These are phyloP conservation scores for Pulveroboletus frians DNA, from an alignment of 768 basidiomycete species.

Conservation along the genomic window DNA sequence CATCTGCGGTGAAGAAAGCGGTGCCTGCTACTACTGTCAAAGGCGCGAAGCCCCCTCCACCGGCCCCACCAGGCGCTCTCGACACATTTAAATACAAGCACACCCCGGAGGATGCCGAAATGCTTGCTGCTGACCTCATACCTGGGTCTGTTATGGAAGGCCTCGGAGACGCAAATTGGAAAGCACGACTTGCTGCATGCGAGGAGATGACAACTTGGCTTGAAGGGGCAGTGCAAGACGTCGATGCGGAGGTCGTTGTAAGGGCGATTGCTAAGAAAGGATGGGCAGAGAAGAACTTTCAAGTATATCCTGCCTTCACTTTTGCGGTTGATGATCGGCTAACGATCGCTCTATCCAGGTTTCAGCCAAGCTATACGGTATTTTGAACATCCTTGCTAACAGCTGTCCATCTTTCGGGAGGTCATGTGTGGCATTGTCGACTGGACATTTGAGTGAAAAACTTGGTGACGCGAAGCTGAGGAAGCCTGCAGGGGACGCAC, in stretches of 20 bases:
- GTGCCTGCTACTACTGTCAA: conserved; percentile 36
- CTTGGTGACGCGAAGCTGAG: conserved; percentile 95
- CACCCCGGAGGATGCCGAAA: conserved; percentile 88
- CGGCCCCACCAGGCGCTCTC: conserved; percentile 48
- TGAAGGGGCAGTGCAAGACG: conserved; percentile 53
- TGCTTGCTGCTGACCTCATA: conserved; percentile 63
- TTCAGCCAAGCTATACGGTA: conserved; percentile 80
- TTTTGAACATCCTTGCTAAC: conserved; percentile 69
- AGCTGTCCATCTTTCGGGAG: conserved; percentile 78
- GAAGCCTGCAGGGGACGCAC: conserved; percentile 88
- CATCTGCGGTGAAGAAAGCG: conserved; percentile 41
- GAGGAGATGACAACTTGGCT: conserved; percentile 86
- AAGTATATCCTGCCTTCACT: conserved; percentile 43
- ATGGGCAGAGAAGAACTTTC: conserved; percentile 99
- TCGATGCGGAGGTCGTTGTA: conserved; percentile 87
- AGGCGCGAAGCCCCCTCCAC: conserved; percentile 43
- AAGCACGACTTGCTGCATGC: conserved; percentile 77
- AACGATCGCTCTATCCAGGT: conserved; percentile 49
- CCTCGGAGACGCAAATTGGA: conserved; percentile 90
- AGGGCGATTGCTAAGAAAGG: conserved; percentile 87
- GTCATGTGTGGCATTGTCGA: conserved; percentile 75
- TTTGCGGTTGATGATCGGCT: background rate
- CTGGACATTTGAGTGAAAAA: conserved; percentile 86
- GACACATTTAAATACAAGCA: conserved; percentile 91
- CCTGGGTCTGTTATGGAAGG: conserved; percentile 66